Percentiles rank a stretch among this genome's conserved stretches.
phyloP scores from a whole-genome alignment of 495 filamentous ascomycete species.

The Aspergillus funiculosus region DNA sequence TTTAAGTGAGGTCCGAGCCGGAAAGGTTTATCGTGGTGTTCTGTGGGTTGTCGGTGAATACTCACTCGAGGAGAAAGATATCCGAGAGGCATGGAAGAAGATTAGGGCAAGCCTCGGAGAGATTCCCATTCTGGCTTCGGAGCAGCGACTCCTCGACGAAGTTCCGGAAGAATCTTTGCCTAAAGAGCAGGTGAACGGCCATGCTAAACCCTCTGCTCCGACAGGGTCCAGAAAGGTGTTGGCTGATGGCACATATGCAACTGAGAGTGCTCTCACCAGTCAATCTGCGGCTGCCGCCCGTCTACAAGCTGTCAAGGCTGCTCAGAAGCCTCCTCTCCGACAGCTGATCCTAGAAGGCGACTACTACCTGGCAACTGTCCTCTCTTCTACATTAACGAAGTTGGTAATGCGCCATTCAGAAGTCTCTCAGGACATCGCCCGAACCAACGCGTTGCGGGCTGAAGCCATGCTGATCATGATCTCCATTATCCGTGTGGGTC shows the following conservation, averaged over 20 bases:
- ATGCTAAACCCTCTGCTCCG: slow-evolving; percentile 66
- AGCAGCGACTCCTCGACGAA: slow-evolving; percentile 84
- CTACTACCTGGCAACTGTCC: slow-evolving; percentile 92
- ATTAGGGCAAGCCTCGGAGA: slow-evolving; percentile 93
- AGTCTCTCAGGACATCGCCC: slow-evolving; percentile 76
- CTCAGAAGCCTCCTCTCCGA: slow-evolving; percentile 91
- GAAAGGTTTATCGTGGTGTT: slow-evolving; percentile 94
- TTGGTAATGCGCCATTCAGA: slow-evolving; percentile 97
- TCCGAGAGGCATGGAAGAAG: slow-evolving; percentile 93
- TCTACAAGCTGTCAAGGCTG: slow-evolving; percentile 92
- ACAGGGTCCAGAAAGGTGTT: slow-evolving; percentile 86
- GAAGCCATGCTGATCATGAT: slow-evolving; percentile 99
- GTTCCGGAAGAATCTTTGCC: slow-evolving; percentile 61
- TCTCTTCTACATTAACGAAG: slow-evolving; percentile 92
- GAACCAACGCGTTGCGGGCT: slow-evolving; percentile 89
- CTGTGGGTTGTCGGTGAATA: slow-evolving; percentile 99
- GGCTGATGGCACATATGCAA: slow-evolving; percentile 95
- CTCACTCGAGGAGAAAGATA: slow-evolving; percentile 86
- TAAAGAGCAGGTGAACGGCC: slow-evolving; percentile 75
- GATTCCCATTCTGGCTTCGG: slow-evolving; percentile 93
- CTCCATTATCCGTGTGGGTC: slow-evolving; percentile 93
- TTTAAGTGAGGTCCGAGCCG: slow-evolving; percentile 86
- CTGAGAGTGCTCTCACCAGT: slow-evolving; percentile 92
- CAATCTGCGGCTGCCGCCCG: slow-evolving; percentile 83
- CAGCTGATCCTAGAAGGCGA: slow-evolving; percentile 96